phyloP scores from a whole-genome alignment of 2,329 filamentous ascomycete genomes.

The Penicillium crustosum region DNA sequence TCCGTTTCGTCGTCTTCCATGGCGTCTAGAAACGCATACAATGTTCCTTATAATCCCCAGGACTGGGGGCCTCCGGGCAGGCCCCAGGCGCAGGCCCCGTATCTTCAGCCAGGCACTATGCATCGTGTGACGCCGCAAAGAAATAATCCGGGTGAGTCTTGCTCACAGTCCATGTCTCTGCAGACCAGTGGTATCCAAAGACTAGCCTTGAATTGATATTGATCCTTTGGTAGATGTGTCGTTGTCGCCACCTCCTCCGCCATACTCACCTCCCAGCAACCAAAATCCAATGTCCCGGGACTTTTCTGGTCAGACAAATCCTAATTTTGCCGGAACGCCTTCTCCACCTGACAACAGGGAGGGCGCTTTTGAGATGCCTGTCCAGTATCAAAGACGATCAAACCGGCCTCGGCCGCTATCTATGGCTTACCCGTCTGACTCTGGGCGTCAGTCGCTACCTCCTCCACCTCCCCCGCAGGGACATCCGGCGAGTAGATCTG shows the following conservation, averaged over 20 bases:
- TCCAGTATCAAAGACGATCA: conserved; percentile 28
- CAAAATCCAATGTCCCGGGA: conserved; percentile 20
- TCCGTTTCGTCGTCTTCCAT: conserved; percentile 43
- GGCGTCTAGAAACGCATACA: conserved; percentile 46
- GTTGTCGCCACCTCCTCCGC: conserved; percentile 39
- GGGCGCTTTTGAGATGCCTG: conserved; percentile 21
- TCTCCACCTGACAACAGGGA: conserved; percentile 19
- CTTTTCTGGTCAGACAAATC: conserved; percentile 11
- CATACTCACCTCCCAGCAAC: conserved; percentile 41
- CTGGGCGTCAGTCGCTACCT: conserved; percentile 33
- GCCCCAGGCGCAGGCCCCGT: conserved; percentile 28
- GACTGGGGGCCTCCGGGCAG: conserved; percentile 48
- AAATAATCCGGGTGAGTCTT: conserved; percentile 35
- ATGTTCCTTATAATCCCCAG: conserved; percentile 50
- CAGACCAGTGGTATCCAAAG: neutral
- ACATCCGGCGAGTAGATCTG: conserved; percentile 31
- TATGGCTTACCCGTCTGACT: conserved; percentile 30
- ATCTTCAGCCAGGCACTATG: conserved; percentile 31
- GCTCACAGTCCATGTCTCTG: neutral
- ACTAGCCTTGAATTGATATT: conserved; percentile 8
- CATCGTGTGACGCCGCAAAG: conserved; percentile 30
- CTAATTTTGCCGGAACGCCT: conserved; percentile 19
- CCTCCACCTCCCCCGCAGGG: conserved; percentile 41
- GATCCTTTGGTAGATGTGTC: conserved; percentile 25
- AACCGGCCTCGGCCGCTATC: conserved; percentile 36